A percentile compares a stretch with the other conserved stretches of the same genome.
Conservation (phyloP, 805 yeast genomes). For the Cephaloascus fragrans region DNA sequence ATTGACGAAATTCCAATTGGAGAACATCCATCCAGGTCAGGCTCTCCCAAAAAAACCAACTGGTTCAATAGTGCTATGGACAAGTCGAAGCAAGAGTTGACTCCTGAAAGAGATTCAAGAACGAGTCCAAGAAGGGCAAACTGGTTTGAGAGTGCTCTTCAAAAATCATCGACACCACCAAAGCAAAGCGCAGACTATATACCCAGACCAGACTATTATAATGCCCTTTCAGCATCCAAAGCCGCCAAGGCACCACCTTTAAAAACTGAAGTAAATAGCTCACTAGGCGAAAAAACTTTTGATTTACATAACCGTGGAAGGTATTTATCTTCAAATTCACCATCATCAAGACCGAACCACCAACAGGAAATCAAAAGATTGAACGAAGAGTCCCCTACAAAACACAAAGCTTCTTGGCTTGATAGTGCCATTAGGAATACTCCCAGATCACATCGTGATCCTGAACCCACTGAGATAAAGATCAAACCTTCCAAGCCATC, state of each 20-base stretch:
- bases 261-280: constrained; percentile 1
- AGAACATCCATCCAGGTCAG: background rate
- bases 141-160: background rate
- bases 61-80: constrained; percentile 1
- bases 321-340: background rate
- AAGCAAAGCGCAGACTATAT: constrained; percentile 3
- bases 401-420: constrained; percentile 2
- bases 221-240: constrained; percentile 9
- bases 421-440: constrained; percentile 2
- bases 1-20: background rate
- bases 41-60: background rate
- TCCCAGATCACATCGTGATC: constrained; percentile 1
- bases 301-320: background rate
- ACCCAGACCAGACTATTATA: constrained; percentile 8
- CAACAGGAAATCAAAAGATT: background rate
- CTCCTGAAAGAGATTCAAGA: background rate
- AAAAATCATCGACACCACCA: background rate
- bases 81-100: background rate
- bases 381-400: constrained; percentile 1
- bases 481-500: constrained; percentile 1
- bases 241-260: constrained; percentile 13
- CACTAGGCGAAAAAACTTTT: background rate
- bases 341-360: constrained; percentile 1
- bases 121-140: background rate
- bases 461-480: background rate